Conservation (phyloP, 331 rosid genomes). For the Ulmus americana region DNA sequence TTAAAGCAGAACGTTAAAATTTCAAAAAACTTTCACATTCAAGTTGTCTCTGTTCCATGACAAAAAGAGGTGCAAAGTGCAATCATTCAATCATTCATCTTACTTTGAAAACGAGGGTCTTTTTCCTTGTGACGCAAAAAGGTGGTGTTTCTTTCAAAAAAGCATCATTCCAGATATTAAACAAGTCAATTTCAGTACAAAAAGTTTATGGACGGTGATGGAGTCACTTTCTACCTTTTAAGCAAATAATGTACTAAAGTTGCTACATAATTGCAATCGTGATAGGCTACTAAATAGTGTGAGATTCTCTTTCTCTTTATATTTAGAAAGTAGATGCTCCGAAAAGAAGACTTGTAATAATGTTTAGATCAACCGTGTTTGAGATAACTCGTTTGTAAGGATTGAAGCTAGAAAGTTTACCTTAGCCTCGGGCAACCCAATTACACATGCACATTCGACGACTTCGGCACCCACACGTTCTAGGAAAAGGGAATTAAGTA, state of each 20-base stretch:
- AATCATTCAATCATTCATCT: too few relatives aligned
- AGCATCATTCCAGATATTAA: too few relatives aligned
- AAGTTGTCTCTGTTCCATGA: background rate
- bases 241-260: background rate
- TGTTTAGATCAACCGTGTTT: background rate
- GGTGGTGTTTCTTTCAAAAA: too few relatives aligned
- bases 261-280: background rate
- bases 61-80: background rate
- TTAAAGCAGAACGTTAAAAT: too few relatives aligned
- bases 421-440: conserved; percentile 91
- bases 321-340: background rate
- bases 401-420: conserved; percentile 30
- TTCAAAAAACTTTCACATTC: background rate
- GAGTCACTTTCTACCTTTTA: too few relatives aligned
- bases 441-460: conserved; percentile 89
- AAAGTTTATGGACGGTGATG: too few relatives aligned
- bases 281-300: background rate
- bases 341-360: background rate
- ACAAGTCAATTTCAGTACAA: too few relatives aligned
- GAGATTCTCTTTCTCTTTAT: background rate
- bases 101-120: too few relatives aligned
- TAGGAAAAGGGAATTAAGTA: conserved; percentile 26
- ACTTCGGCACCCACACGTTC: conserved; percentile 89
- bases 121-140: too few relatives aligned
- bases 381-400: background rate